Evolutionary conservation across 78 protist genomes (phyloP).

Genomic region (Dictyostelium citrinum): DNA sequence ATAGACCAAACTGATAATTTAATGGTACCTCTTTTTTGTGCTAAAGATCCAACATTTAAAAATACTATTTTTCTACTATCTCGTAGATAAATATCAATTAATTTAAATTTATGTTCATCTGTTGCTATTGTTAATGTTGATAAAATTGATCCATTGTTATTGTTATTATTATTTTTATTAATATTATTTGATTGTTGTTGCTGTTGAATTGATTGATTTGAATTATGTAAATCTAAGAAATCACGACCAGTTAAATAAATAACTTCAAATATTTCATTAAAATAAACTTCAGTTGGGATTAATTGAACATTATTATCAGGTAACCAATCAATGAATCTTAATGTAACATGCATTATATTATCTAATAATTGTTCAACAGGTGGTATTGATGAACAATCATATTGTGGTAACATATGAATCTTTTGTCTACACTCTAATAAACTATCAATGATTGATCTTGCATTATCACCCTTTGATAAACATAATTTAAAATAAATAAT

Average conservation of each 20-base stretch:
- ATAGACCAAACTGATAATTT: conserved; percentile 7
- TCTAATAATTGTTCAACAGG: background rate
- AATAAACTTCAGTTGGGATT: conserved; percentile 49
- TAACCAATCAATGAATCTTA: conserved; percentile 63
- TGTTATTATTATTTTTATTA: background rate
- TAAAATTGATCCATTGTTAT: background rate
- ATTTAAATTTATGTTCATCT: conserved; percentile 50
- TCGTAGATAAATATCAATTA: conserved; percentile 44
- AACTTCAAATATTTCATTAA: conserved; percentile 51
- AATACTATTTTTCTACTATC: conserved; percentile 55
- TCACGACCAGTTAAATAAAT: conserved; percentile 64
- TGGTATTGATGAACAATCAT: conserved; percentile 5
- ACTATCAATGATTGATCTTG: conserved; percentile 13
- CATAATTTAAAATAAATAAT: conserved; percentile 52
- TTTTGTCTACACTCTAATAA: conserved; percentile 25
- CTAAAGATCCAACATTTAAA: background rate
- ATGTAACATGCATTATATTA: conserved; percentile 5
- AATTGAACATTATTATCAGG: background rate
- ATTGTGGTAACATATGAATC: conserved; percentile 6
- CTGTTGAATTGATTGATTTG: background rate
- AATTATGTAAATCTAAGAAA: background rate
- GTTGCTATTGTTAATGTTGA: conserved; percentile 8
- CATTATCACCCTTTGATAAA: conserved; percentile 28
- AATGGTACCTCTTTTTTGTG: background rate
- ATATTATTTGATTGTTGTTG: background rate